A percentile compares a stretch with the other conserved stretches of the same genome.
Evolutionary conservation across 768 basidiomycete species (phyloP).

Genomic region (Termitomyces sp.): DNA sequence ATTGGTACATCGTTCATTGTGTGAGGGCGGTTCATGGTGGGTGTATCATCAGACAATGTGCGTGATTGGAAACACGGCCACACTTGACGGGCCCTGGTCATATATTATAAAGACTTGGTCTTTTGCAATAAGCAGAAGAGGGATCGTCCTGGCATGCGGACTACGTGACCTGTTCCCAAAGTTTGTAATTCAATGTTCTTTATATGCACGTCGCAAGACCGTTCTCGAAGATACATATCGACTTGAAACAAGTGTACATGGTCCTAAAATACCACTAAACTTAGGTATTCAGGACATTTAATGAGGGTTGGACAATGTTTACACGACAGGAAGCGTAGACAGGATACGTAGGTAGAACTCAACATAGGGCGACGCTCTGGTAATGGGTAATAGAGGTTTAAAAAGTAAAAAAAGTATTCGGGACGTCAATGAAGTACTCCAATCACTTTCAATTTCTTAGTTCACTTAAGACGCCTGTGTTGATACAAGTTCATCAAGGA

Average conservation of each 20-base stretch:
- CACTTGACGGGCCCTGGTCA: neutral
- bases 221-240: neutral
- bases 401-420: too few relatives aligned
- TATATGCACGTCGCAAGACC: neutral
- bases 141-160: neutral
- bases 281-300: too few relatives aligned
- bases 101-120: neutral
- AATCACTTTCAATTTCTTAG: neutral
- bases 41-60: too few relatives aligned
- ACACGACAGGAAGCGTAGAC: too few relatives aligned
- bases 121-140: neutral
- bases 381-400: too few relatives aligned
- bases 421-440: neutral
- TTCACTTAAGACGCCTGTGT: neutral
- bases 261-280: neutral
- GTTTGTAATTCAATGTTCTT: neutral
- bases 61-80: neutral
- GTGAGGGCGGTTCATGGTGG: neutral
- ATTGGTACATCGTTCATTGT: neutral
- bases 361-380: too few relatives aligned
- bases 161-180: neutral
- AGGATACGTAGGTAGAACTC: too few relatives aligned
- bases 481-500: conserved; percentile 4
- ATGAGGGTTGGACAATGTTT: too few relatives aligned
- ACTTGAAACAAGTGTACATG: neutral